phyloP scores from a whole-genome alignment of 2,329 filamentous ascomycete species.

The Mycosphaerella sp. region DNA sequence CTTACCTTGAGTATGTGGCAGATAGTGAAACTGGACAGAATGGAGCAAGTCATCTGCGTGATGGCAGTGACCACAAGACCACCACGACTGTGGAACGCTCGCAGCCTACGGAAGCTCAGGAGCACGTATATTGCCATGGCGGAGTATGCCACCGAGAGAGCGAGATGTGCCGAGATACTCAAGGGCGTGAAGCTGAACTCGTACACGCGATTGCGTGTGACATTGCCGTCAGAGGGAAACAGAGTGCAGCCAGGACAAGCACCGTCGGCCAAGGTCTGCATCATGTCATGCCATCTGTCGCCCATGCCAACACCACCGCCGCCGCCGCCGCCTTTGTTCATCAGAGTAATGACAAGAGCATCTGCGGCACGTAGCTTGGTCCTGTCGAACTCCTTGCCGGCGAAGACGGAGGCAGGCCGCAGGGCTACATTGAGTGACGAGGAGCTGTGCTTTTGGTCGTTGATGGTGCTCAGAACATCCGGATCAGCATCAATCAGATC shows the following conservation, averaged over 20 bases:
- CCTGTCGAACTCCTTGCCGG: conserved; percentile 69
- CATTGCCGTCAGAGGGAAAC: conserved; percentile 55
- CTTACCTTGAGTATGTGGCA: conserved; percentile 63
- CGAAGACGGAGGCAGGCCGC: conserved; percentile 72
- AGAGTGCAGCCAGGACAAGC: conserved; percentile 55
- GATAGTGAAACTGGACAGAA: conserved; percentile 72
- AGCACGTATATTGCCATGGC: conserved; percentile 60
- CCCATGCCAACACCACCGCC: conserved; percentile 60
- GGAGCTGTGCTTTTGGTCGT: conserved; percentile 54
- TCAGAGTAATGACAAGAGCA: conserved; percentile 69
- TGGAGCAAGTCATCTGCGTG: conserved; percentile 60
- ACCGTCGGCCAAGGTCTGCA: conserved; percentile 48
- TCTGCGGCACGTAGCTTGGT: conserved; percentile 64
- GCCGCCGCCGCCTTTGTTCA: too few species aligned
- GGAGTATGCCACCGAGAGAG: conserved; percentile 60
- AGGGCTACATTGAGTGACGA: conserved; percentile 68
- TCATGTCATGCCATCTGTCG: conserved; percentile 58
- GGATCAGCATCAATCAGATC: conserved; percentile 53
- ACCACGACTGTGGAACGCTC: conserved; percentile 68
- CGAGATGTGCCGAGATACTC: conserved; percentile 58
- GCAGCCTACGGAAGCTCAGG: conserved; percentile 60
- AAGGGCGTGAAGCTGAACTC: conserved; percentile 75
- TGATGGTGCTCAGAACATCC: conserved; percentile 64
- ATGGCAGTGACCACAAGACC: conserved; percentile 66
- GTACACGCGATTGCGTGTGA: conserved; percentile 57